Evolutionary conservation across 257 asterid genomes (phyloP), one percentile per base, ranked within the genome.

Genomic region (Eustoma russellianum): DNA sequence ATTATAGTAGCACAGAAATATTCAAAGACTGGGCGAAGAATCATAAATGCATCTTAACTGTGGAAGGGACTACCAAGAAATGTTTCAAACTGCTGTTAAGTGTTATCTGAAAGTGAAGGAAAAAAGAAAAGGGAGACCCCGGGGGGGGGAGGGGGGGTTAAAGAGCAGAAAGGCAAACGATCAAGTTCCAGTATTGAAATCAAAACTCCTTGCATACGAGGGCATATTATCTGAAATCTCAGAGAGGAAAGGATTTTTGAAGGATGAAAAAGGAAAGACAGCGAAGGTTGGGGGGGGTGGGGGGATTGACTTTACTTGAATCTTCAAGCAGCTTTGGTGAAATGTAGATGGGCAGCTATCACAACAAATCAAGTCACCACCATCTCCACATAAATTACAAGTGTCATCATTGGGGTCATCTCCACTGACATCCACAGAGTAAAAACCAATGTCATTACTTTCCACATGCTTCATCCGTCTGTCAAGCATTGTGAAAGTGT

Each of bases 311-410:
- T 80, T 50, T 85, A 92, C 99, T 59, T 83, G 56, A 69, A 83
- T 81, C 61, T 60, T 70, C 76, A 92, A 81, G 77, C 97, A 92
- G 76, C 79, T 75, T 50, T 76, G 82, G 71, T 92, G 99, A 72
- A 92, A 92, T 18, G 99, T 92, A 33, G 99, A 83, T 9, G 99
- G 97, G 72, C 99, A 92, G 34, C 94, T 62, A 63, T 92, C 97
- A 52, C 99, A 88, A 66, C 99, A 92, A 59, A 83, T 81, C 83
- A 92, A 74, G 60, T 85, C 78, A 65, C 99, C 99, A 52, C 97
- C 99, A 72, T 92, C 95, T 16, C 94, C 97, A 66, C 99, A 92
- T 33, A 92, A 65, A 63, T 83, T 81, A 68, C 99, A 92, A 8
- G 89, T 92, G 75, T 88, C 99, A 50, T 92, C 99, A 66, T 83